phyloP scores from a whole-genome alignment of 495 filamentous ascomycete genomes.

The Neurospora sp. region DNA sequence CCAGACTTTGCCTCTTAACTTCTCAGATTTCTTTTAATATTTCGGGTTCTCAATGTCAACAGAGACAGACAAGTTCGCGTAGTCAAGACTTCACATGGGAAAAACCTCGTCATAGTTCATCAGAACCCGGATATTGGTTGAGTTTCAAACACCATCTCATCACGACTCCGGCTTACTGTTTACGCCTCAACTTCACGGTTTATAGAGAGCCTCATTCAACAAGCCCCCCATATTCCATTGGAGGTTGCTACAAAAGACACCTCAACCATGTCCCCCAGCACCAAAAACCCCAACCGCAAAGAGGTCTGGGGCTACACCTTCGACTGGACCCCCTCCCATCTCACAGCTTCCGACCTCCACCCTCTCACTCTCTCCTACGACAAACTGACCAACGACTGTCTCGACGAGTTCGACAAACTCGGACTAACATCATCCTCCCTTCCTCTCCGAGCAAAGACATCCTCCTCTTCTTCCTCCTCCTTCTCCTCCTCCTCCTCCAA shows the following conservation, averaged over 20 bases:
- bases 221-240: background rate
- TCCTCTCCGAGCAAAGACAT: background rate
- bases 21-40: background rate
- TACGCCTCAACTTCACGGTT: background rate
- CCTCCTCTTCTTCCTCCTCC: no score
- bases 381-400: constrained; percentile 52
- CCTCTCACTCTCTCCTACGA: constrained; percentile 58
- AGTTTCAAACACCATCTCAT: background rate
- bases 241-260: background rate
- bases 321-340: constrained; percentile 56
- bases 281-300: constrained; percentile 9
- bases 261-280: background rate
- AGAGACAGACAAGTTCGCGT: background rate
- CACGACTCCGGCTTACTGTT: background rate
- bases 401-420: constrained; percentile 49
- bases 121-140: no score
- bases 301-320: constrained; percentile 58
- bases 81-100: background rate
- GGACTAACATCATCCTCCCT: constrained; percentile 17
- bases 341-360: constrained; percentile 48
- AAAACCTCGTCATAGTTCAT: background rate
- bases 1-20: background rate
- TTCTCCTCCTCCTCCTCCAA: background rate
- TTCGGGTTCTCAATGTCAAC: background rate
- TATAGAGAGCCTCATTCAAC: background rate